phyloP scores from a whole-genome alignment of 306 rosid species.

The Rosa chinensis region DNA sequence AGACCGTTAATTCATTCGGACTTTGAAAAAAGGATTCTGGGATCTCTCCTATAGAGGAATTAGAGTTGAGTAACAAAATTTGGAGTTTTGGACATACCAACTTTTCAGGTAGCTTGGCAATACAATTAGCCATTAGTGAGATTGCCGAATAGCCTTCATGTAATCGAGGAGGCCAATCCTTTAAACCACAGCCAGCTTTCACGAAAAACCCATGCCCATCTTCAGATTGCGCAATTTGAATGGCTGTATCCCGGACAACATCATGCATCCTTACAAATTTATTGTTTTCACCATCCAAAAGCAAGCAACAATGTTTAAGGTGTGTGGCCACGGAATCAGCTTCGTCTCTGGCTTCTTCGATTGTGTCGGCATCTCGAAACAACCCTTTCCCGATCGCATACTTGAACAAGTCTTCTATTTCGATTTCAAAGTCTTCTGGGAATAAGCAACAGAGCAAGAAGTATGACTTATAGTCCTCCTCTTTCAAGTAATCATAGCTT shows the following conservation, averaged over 20 bases:
- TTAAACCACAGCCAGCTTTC: background rate
- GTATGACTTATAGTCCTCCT: background rate
- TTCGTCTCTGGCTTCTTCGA: slow-evolving; percentile 6
- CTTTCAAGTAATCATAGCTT: slow-evolving; percentile 25
- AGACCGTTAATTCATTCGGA: background rate
- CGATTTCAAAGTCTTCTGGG: slow-evolving; percentile 13
- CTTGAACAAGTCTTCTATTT: slow-evolving; percentile 5
- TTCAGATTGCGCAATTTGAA: background rate
- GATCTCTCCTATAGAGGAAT: accelerated
- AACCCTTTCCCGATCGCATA: slow-evolving; percentile 17
- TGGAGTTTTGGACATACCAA: background rate
- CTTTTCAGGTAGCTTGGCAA: background rate
- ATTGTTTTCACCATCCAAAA: background rate
- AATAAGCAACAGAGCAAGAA: slow-evolving; percentile 29
- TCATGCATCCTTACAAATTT: slow-evolving; percentile 11
- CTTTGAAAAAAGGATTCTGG: background rate
- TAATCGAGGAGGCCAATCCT: background rate
- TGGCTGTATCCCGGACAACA: background rate
- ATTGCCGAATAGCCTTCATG: background rate
- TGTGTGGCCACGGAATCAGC: background rate
- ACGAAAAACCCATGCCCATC: background rate
- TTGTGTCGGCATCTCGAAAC: background rate
- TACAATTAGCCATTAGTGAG: background rate
- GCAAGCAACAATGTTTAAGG: slow-evolving; percentile 19
- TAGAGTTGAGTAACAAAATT: background rate